These are phyloP conservation scores for Lepidium sativum DNA, from an alignment of 345 rosid species.

Conservation along the genomic window DNA sequence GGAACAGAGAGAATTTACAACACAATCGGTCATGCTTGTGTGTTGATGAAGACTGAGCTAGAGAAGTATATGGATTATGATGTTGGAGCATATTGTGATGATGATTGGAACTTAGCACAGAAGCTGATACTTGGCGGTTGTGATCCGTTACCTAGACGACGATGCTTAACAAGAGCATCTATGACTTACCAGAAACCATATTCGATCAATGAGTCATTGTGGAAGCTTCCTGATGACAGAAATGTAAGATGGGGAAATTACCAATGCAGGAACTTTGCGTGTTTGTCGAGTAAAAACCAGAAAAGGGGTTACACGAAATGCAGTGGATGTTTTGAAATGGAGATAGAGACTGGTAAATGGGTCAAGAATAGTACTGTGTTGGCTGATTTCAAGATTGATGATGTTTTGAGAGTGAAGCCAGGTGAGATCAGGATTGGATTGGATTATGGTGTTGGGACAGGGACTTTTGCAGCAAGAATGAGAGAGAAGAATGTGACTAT, in stretches of 20 bases:
- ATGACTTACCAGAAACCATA: conserved; percentile 71
- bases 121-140: conserved; percentile 63
- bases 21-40: conserved; percentile 81
- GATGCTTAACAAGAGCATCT: conserved; percentile 79
- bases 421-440: conserved; percentile 63
- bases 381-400: conserved; percentile 47
- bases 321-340: conserved; percentile 78
- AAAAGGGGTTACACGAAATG: conserved; percentile 71
- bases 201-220: conserved; percentile 70
- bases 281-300: conserved; percentile 53
- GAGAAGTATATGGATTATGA: conserved; percentile 87
- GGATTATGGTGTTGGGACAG: conserved; percentile 66
- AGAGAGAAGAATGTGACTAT: conserved; percentile 65
- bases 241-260: conserved; percentile 82
- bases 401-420: conserved; percentile 53
- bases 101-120: conserved; percentile 80
- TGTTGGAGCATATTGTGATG: conserved; percentile 72
- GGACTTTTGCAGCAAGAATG: conserved; percentile 91
- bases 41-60: conserved; percentile 51
- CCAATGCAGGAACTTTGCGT: conserved; percentile 58
- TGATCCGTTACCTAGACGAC: conserved; percentile 76
- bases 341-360: conserved; percentile 73
- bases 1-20: conserved; percentile 60
- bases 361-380: conserved; percentile 38
- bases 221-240: conserved; percentile 74